A percentile compares a stretch with the other conserved stretches of the same genome.
phyloP scores from a whole-genome alignment of 768 basidiomycete species.

The Imleria badia region DNA sequence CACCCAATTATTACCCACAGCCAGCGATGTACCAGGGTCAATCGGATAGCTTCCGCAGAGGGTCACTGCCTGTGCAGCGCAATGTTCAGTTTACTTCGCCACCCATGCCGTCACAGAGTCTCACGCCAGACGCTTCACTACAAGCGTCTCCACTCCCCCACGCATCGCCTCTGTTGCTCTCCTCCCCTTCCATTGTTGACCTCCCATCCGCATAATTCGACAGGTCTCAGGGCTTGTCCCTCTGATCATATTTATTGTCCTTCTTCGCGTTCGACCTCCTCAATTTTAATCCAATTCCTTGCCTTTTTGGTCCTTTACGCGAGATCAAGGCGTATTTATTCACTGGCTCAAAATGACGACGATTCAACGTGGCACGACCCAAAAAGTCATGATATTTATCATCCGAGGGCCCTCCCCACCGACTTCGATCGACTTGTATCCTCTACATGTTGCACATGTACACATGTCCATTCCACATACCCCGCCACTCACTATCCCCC shows the following conservation, averaged over 20 bases:
- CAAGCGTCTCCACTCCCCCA: conserved; percentile 28
- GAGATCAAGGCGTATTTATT: conserved; percentile 32
- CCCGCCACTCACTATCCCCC: conserved; percentile 9
- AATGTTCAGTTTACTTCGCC: conserved; percentile 30
- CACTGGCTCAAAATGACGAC: conserved; percentile 29
- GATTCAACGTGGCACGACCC: conserved; percentile 19
- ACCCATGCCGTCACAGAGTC: conserved; percentile 30
- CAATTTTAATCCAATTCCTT: conserved; percentile 3
- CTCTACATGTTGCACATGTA: conserved; percentile 25
- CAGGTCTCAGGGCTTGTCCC: background rate
- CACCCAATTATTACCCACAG: conserved; percentile 35
- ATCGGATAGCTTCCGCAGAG: conserved; percentile 30
- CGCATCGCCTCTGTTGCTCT: conserved; percentile 26
- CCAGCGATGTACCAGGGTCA: conserved; percentile 29
- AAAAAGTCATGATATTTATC: conserved; percentile 30
- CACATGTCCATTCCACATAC: conserved; percentile 21
- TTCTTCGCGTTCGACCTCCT: conserved; percentile 19
- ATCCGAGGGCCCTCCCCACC: conserved; percentile 7
- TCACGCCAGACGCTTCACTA: conserved; percentile 24
- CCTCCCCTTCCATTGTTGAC: conserved; percentile 24
- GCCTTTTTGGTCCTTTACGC: conserved; percentile 21
- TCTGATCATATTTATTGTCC: conserved; percentile 31
- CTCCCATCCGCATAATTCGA: conserved; percentile 19
- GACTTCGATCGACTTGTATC: conserved; percentile 28
- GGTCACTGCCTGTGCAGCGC: conserved; percentile 32